Evolutionary conservation across 176 grass and related monocot species (phyloP), one percentile per base, ranked within the genome.

Genomic region (Avena atlantica): DNA sequence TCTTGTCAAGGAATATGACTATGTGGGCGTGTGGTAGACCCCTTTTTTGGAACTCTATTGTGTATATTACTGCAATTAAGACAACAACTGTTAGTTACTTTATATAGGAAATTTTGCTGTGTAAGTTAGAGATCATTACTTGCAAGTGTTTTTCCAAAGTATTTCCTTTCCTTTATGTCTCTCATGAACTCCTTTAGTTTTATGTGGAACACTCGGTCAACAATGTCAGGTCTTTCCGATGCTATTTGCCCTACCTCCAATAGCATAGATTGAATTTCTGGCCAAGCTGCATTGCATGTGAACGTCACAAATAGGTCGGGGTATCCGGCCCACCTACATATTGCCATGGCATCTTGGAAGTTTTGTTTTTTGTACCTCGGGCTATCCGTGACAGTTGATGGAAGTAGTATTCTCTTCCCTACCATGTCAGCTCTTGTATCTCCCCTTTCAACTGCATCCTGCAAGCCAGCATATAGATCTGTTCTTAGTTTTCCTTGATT

Each of bases 331-430:
- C 61, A 64, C 23, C 61, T 25, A 12, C 61, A 64, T 64, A 64
- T 64, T 27, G 56, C 75, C 34, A 91, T 78, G 4, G 76, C 90
- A 78, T 88, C 90, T 76, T 91, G 90, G 19, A 86, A 88, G 55
- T 86, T 85, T 51, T 91, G 81, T 5, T 24, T 63, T 50, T 78
- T 84, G 40, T 78, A 81, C 51, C 81, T 66, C 9, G 77, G 66
- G 21, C 82, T 76, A 8, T 76, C 89, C 3, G 12, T 21, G 57
- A 60, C 63, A 45, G 25, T 78, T 34, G 89, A 49, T 42, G 85
- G 75, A 1, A 91, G 34, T 29, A 91, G 21, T 27, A 70, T 77
- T 7, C 40, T 15, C 53, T 80, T 85, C 2, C 90, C 81, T 8
- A 91, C 29, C 13, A 76, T 2, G 2, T 49, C 47, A 10, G 62